Base-by-base conservation (phyloP, 192 early-diverging fungal species). In the Thamnidium elegans region DNA sequence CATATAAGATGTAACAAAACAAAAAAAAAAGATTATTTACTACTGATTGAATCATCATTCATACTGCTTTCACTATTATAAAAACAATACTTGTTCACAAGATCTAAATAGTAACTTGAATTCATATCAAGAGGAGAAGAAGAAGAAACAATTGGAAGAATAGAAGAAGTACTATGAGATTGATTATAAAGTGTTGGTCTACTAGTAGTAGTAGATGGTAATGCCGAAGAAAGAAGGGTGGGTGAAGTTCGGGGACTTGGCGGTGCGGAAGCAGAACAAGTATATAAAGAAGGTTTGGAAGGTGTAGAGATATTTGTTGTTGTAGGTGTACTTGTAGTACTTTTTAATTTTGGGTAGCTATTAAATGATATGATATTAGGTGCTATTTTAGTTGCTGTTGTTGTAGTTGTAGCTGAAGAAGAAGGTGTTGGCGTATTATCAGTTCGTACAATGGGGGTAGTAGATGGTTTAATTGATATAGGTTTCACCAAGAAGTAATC, bases 21-120 rank as follows among this genome's bases (percentile, higher is more conserved):
- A 26, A 26, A 26, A 26, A 26, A 26, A 26, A 26, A 26, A 26
- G 3, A 26, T 3, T 26, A 26, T 26, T 26, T 26, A 26, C 26
- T 26, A 26, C 26, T 26, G 26, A 26, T 26, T 26, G 26, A 26
- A 26, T 26, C 26, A 26, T 26, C 26, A 39, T 39, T 39, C 9
- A 39, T 39, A 10, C 36, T 39, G 4, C 36, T 39, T 9, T 32
- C 31, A 1, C 71, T 70, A 26, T 53, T 51, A 50, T 80, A 84
- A 60, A 84, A 84, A 68, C 83, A 84, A 59, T 84, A 84, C 43
- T 78, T 77, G 62, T 80, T 76, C 7, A 84, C 80, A 20, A 84
- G 54, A 50, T 81, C 80, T 59, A 68, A 70, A 64, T 84, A 84
- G 32, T 74, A 75, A 11, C 68, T 52, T 6, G 83, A 84, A 21